Evolutionary conservation across 2,329 filamentous ascomycete species (phyloP).

Genomic region (Mycosphaerella arachidis): DNA sequence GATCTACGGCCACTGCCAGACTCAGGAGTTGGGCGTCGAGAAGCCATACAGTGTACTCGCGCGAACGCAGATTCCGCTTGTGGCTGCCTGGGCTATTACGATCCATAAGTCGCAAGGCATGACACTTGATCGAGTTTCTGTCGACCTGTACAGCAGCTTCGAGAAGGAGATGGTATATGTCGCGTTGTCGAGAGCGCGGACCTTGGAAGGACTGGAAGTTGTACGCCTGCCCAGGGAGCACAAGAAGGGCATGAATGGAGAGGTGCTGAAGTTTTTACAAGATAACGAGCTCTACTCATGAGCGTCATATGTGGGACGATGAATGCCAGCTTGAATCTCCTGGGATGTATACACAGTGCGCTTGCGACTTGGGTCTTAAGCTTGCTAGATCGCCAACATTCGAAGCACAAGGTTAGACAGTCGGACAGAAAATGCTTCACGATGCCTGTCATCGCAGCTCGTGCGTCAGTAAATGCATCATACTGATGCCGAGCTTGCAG

Average conservation of each 20-base stretch:
- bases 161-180: slow-evolving; percentile 59
- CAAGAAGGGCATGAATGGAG: slow-evolving; percentile 3
- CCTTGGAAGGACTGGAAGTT: slow-evolving; percentile 47
- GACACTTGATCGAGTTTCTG: slow-evolving; percentile 55
- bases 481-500: no score
- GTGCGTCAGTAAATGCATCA: not conserved
- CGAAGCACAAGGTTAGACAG: not conserved
- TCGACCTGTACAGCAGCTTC: slow-evolving; percentile 51
- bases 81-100: slow-evolving; percentile 59
- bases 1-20: slow-evolving; percentile 50
- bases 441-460: not conserved
- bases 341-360: not conserved
- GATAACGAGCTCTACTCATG: slow-evolving; percentile 1
- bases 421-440: not conserved
- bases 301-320: not conserved
- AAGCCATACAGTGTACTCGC: slow-evolving; percentile 47
- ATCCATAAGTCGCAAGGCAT: slow-evolving; percentile 61
- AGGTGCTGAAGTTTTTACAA: slow-evolving; percentile 1
- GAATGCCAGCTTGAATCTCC: not conserved
- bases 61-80: slow-evolving; percentile 59
- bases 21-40: slow-evolving; percentile 45
- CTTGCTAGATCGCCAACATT: not conserved
- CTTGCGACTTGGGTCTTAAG: not conserved
- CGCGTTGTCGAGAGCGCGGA: slow-evolving; percentile 52
- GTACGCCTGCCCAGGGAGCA: not conserved